These are phyloP conservation scores for Coprinopsis cinerea DNA, from an alignment of 768 basidiomycete genomes.

Conservation along the genomic window DNA sequence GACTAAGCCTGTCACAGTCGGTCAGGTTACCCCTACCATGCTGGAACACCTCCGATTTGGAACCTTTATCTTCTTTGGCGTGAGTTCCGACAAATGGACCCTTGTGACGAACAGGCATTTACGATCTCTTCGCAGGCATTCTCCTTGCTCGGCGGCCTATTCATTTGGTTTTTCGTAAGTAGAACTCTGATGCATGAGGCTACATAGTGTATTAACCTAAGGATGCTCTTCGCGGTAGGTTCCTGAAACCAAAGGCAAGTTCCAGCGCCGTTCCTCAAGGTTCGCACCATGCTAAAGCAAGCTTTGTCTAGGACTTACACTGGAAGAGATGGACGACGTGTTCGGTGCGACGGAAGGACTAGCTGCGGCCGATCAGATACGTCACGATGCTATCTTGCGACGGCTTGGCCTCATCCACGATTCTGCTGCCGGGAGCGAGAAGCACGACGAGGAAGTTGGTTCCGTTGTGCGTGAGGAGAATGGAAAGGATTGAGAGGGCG, in stretches of 20 bases:
- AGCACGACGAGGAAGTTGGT: conserved; percentile 17
- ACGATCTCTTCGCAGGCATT: too few relatives aligned
- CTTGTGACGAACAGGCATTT: too few relatives aligned
- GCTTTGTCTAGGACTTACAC: conserved; percentile 36
- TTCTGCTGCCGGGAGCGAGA: conserved; percentile 12
- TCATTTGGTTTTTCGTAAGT: conserved; percentile 59
- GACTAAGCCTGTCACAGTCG: conserved; percentile 29
- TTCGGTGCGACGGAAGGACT: conserved; percentile 56
- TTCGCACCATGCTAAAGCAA: background rate
- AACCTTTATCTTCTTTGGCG: conserved; percentile 75
- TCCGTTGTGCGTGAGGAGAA: conserved; percentile 9
- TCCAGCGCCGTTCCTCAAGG: conserved; percentile 6
- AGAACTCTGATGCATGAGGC: too few relatives aligned
- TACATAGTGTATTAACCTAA: too few relatives aligned
- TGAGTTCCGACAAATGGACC: conserved; percentile 21
- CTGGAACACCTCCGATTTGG: conserved; percentile 56
- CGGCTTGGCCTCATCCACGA: conserved; percentile 50
- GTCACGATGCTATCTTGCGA: conserved; percentile 45
- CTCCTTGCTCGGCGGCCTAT: conserved; percentile 61
- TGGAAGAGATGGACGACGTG: conserved; percentile 78
- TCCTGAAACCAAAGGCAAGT: conserved; percentile 65
- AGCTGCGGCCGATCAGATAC: conserved; percentile 48
- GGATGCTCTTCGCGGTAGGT: conserved; percentile 38
- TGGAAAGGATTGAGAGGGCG: background rate
- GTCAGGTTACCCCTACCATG: conserved; percentile 71